Conservation (phyloP, 192 early-diverging fungal genomes). For the Rhizoclosmatium sp. region DNA sequence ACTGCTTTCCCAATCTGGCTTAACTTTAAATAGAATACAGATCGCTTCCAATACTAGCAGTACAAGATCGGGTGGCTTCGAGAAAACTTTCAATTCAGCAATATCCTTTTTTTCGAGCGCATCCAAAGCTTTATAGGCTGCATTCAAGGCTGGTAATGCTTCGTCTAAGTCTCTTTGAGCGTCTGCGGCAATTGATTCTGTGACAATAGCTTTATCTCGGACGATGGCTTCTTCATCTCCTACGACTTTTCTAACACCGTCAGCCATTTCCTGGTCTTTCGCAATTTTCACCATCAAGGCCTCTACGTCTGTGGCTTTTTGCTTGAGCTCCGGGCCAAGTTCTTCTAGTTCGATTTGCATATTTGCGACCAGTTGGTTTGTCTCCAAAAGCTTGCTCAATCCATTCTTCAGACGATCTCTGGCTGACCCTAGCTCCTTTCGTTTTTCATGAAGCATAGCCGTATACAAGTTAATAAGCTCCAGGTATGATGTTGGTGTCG, state of each 20-base stretch:
- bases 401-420: conserved; percentile 62
- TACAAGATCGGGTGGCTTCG: conserved; percentile 65
- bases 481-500: conserved; percentile 66
- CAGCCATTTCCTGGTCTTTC: conserved; percentile 70
- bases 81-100: conserved; percentile 68
- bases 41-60: conserved; percentile 67
- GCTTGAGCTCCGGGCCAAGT: conserved; percentile 62
- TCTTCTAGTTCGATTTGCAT: conserved; percentile 68
- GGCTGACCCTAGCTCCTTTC: conserved; percentile 59
- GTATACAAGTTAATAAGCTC: conserved; percentile 69
- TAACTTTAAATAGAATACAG: conserved; percentile 68
- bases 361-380: conserved; percentile 65
- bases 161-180: conserved; percentile 66
- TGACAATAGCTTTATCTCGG: conserved; percentile 60
- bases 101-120: conserved; percentile 69
- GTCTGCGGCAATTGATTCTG: conserved; percentile 65
- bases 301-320: conserved; percentile 61
- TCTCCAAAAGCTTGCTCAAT: conserved; percentile 63
- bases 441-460: conserved; percentile 65
- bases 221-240: conserved; percentile 66
- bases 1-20: conserved; percentile 67
- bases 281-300: conserved; percentile 67
- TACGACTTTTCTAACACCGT: conserved; percentile 67
- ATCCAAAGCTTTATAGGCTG: conserved; percentile 67
- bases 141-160: conserved; percentile 63